Evolutionary conservation across 352 stramenopile species (phyloP).

Genomic region (Phytophthora ramorum): DNA sequence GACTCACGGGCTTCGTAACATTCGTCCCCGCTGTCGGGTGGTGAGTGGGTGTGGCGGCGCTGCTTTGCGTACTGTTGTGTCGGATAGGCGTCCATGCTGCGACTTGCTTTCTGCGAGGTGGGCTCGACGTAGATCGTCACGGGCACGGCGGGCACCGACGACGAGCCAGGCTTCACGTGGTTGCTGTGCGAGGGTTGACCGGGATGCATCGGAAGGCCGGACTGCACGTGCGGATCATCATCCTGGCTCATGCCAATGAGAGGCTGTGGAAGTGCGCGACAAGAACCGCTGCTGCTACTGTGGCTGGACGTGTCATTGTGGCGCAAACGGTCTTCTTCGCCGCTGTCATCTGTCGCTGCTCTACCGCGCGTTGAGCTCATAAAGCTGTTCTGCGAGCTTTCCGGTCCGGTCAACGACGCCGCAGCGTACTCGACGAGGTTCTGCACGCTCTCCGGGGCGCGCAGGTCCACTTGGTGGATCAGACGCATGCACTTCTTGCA

Average conservation of each 20-base stretch:
- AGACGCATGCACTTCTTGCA: slow-evolving; percentile 77
- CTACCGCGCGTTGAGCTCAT: slow-evolving; percentile 27
- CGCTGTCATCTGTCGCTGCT: slow-evolving; percentile 45
- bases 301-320: slow-evolving; percentile 27
- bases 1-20: slow-evolving; percentile 37
- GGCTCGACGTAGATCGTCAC: slow-evolving; percentile 34
- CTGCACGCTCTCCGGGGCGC: slow-evolving; percentile 50
- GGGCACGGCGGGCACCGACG: slow-evolving; percentile 33
- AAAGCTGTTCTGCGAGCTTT: slow-evolving; percentile 29
- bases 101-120: slow-evolving; percentile 19
- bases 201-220: slow-evolving; percentile 21
- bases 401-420: slow-evolving; percentile 35
- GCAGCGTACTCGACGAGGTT: slow-evolving; percentile 54
- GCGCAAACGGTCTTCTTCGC: slow-evolving; percentile 13
- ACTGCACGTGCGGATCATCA: slow-evolving; percentile 8
- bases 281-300: slow-evolving; percentile 38
- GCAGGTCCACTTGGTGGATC: slow-evolving; percentile 67
- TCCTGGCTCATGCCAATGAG: slow-evolving; percentile 22
- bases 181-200: slow-evolving; percentile 22
- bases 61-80: slow-evolving; percentile 3
- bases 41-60: slow-evolving; percentile 22
- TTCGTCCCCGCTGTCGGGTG: slow-evolving; percentile 14
- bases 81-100: slow-evolving; percentile 28
- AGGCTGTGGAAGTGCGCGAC: slow-evolving; percentile 33
- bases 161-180: slow-evolving; percentile 24